These are phyloP conservation scores for Mycena epipterygia DNA, from an alignment of 768 basidiomycete genomes.

Conservation along the genomic window DNA sequence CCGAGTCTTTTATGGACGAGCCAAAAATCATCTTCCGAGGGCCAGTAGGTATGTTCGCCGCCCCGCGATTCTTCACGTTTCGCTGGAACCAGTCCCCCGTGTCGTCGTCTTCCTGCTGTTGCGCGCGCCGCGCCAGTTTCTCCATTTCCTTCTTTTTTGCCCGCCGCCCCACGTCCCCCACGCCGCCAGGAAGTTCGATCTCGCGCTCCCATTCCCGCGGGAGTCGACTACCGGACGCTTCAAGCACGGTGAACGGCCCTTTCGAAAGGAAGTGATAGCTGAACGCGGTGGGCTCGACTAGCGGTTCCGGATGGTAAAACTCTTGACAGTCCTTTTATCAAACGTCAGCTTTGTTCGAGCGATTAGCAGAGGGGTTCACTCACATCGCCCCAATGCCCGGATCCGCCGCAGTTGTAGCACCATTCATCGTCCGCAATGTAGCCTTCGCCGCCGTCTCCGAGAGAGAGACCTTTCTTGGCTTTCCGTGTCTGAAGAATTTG, in stretches of 20 bases:
- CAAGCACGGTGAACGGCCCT: conserved; percentile 75
- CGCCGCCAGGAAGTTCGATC: conserved; percentile 56
- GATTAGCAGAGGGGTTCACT: conserved; percentile 41
- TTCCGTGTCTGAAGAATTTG: conserved; percentile 61
- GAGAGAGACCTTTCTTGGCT: conserved; percentile 59
- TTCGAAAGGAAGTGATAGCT: conserved; percentile 69
- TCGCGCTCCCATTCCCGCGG: conserved; percentile 60
- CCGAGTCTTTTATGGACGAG: background rate
- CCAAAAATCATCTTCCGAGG: conserved; percentile 24
- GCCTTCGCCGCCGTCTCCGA: conserved; percentile 84
- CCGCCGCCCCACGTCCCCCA: conserved; percentile 74
- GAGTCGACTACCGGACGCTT: conserved; percentile 48
- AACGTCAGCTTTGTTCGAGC: background rate
- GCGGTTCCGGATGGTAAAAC: conserved; percentile 54
- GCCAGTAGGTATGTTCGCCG: conserved; percentile 38
- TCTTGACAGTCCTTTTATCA: conserved; percentile 72
- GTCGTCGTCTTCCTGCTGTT: conserved; percentile 64
- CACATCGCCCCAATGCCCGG: conserved; percentile 87
- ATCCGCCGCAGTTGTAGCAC: conserved; percentile 86
- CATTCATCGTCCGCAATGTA: conserved; percentile 81
- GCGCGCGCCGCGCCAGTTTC: conserved; percentile 65
- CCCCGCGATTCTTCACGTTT: conserved; percentile 46
- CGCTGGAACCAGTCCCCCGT: conserved; percentile 76
- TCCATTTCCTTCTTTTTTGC: conserved; percentile 72
- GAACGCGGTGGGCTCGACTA: conserved; percentile 76